Base-by-base conservation (phyloP, 2,329 filamentous ascomycete genomes). In the Cercospora janseana region DNA sequence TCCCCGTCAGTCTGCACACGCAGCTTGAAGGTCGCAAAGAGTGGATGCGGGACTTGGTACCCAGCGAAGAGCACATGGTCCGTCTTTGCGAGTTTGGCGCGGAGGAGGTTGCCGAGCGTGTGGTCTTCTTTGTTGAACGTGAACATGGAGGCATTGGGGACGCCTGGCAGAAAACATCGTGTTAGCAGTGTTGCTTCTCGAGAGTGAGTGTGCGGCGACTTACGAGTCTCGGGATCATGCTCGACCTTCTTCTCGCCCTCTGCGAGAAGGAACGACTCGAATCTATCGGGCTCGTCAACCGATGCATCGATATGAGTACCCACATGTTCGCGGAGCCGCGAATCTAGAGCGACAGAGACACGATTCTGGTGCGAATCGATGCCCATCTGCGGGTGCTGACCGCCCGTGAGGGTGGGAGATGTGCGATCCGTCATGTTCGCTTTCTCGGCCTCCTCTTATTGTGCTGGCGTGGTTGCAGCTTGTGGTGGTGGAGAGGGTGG, bases 101-200 rank as follows among this genome's bases (percentile, higher is more conserved):
- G 81, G 49, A 98, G 79, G 49, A 98, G 79, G 70, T 98, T 96
- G 62, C 86, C 93, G 20, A 98, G 81, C 1, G 64, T 72, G 67
- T 54, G 69, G 65, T 98, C 93, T 70, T 98, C 93, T 71, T 96
- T 97, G 72, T 89, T 88, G 72, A 98, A 84, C 52, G 88, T 83
- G 75, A 98, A 98, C 71, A 96, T 87, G 7, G 89, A 87, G n/a
- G 88, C 90, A 69, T 95, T 95, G 16, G 92, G 88, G 68, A 95
- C 90, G 66, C 89, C 90, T 93, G 52, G 27, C n/a, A n/a, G n/a
- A n/a, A n/a, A 43, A 42, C 6, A 24, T 40, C 47, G 46, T 45
- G 51, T 51, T 23, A 24, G 35, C 40, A 46, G 18, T 1, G 13
- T 10, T n/a, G n/a, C 13, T 2, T 2, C 4, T 15, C n/a, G 46